A percentile compares a stretch with the other conserved stretches of the same genome.
phyloP scores from a whole-genome alignment of 2,329 filamentous ascomycete genomes.

The Fonsecaea multimorphosa region DNA sequence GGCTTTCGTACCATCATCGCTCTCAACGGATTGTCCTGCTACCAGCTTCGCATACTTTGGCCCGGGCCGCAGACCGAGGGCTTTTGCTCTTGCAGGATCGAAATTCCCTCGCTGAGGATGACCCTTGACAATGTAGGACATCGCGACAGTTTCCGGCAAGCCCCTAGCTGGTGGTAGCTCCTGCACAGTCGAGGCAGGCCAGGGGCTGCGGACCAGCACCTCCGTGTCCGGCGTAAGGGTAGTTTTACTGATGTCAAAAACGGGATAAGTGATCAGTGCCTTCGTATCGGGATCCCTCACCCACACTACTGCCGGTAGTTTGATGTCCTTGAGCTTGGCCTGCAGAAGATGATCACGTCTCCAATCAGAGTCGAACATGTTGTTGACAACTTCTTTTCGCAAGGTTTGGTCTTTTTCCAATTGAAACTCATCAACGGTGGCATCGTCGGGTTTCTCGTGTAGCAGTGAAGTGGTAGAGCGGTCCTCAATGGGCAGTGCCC shows the following conservation, averaged over 20 bases:
- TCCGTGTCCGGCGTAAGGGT: slow-evolving; percentile 65
- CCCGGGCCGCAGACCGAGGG: slow-evolving; percentile 68
- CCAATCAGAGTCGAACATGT: slow-evolving; percentile 83
- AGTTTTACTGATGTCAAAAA: slow-evolving; percentile 67
- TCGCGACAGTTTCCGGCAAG: slow-evolving; percentile 66
- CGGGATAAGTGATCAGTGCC: slow-evolving; percentile 68
- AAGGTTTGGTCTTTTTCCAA: slow-evolving; percentile 54
- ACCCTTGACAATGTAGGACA: slow-evolving; percentile 86
- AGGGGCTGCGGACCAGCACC: slow-evolving; percentile 76
- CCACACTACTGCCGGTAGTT: slow-evolving; percentile 73
- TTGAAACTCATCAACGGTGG: slow-evolving; percentile 54
- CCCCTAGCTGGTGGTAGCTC: slow-evolving; percentile 69
- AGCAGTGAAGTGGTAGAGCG: slow-evolving; percentile 36
- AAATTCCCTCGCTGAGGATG: slow-evolving; percentile 83
- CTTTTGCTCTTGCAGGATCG: slow-evolving; percentile 66
- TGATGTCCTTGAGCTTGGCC: slow-evolving; percentile 68
- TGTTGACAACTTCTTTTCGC: slow-evolving; percentile 67
- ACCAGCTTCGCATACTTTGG: slow-evolving; percentile 66
- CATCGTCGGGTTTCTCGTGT: slow-evolving; percentile 53
- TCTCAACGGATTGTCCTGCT: slow-evolving; percentile 66
- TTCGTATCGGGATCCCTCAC: slow-evolving; percentile 66
- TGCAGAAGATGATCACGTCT: slow-evolving; percentile 71
- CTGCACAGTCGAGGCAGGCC: slow-evolving; percentile 72
- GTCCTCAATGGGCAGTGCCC: slow-evolving; percentile 71
- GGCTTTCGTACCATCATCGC: slow-evolving; percentile 62